Base-by-base conservation (phyloP, 805 yeast genomes). In the Sugiyamaella chiloensis region DNA sequence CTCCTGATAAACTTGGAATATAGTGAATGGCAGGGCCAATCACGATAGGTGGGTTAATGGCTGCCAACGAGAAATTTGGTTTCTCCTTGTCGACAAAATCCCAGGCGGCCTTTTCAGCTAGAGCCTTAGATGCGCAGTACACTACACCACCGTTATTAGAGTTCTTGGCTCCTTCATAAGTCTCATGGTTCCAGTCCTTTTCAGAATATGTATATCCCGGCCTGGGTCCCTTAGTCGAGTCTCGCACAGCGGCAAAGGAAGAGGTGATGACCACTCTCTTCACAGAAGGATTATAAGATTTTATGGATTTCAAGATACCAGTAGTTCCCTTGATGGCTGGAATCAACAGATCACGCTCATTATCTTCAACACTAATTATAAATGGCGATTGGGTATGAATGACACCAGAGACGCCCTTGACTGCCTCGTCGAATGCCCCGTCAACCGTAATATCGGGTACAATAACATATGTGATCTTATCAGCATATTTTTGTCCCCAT, bases 51-150 rank as follows among this genome's bases (percentile, higher is more conserved):
- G 67, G 65, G 47, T 53, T 53, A 39, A 63, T 47, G 17, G 62
- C 54, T n/a, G 63, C 46, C 21, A 54, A 34, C 2, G 53, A 34
- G 24, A 62, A 61, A 5, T 24, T n/a, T 5, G 58, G 55, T 27
- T 55, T 50, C 19, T 49, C 62, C 26, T 32, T 24, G 34, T 71
- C 62, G 11, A 68, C 51, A 52, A 77, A 79, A 1, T 76, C 71
- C 76, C 84, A 77, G 11, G 78, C 79, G 2, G 80, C 74, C 52
- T 66, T 57, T 64, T 82, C 85, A 26, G 85, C 85, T 55, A 67
- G 65, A 11, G 61, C 71, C 62, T 80, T 80, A 29, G 83, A 72
- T 69, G 36, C 72, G 72, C 46, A 16, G 40, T 55, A 59, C 11
- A 51, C 46, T 26, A 42, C 4, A 11, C 30, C 23, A 17, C 31